A percentile compares a stretch with the other conserved stretches of the same genome.
Conservation (phyloP, 768 basidiomycete species). For the Calocera cornea region DNA sequence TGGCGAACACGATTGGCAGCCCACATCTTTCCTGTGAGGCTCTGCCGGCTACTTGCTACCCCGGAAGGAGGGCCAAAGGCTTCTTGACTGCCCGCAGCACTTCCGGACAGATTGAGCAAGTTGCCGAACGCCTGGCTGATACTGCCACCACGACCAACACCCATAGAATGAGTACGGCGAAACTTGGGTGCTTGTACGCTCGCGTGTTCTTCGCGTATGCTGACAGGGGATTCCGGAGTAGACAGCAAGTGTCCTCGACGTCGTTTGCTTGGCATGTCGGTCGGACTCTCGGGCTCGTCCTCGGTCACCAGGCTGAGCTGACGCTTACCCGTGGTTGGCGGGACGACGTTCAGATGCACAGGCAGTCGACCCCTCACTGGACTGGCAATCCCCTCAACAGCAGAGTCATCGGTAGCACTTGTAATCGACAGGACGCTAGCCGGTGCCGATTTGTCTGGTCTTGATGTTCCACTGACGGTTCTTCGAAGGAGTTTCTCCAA, state of each 20-base stretch:
- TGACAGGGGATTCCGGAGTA: background rate
- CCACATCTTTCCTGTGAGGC: background rate
- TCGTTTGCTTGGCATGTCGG: background rate
- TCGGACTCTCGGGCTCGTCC: background rate
- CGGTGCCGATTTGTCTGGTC: background rate
- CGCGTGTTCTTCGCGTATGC: background rate
- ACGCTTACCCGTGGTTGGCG: background rate
- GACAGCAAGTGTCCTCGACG: background rate
- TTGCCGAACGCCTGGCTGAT: background rate
- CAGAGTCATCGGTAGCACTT: background rate
- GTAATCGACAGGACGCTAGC: background rate
- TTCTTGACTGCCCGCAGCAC: background rate
- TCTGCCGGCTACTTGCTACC: background rate
- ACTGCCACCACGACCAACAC: background rate
- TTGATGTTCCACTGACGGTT: background rate
- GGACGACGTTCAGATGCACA: background rate
- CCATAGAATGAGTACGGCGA: background rate
- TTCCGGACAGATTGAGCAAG: background rate
- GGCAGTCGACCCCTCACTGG: background rate
- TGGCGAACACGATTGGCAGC: background rate
- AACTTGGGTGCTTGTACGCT: background rate
- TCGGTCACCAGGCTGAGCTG: slow-evolving; percentile 1
- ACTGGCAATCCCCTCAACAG: background rate
- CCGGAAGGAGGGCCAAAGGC: background rate
- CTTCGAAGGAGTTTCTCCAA: background rate